Conservation (phyloP, 1,284 basidiomycete species). For the Boletus holoroseus region DNA sequence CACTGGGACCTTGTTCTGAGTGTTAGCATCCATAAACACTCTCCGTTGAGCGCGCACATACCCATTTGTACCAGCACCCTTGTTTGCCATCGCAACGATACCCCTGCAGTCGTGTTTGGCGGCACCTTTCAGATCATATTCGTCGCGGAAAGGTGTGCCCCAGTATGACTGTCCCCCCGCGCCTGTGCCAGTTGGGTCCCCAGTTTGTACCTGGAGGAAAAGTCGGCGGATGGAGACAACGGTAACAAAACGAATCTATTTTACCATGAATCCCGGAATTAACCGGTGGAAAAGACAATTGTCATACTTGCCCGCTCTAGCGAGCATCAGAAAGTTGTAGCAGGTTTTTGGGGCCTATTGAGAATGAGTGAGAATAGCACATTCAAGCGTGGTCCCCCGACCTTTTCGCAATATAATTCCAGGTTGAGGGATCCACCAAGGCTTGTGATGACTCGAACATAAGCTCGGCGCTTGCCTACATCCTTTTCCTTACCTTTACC, state of each 20-base stretch:
- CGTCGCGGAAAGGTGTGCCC: constrained; percentile 94
- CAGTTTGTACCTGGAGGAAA: constrained; percentile 74
- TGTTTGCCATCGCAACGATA: constrained; percentile 86
- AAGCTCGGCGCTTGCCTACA: constrained; percentile 81
- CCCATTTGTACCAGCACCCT: constrained; percentile 81
- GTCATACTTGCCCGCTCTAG: constrained; percentile 86
- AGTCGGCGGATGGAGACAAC: not conserved
- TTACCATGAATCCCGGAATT: constrained; percentile 95
- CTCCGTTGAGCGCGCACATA: constrained; percentile 31
- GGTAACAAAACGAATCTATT: constrained; percentile 15
- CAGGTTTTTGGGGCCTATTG: constrained; percentile 89
- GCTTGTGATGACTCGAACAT: constrained; percentile 87
- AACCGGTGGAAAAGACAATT: constrained; percentile 87
- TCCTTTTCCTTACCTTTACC: constrained; percentile 90
- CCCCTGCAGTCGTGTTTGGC: constrained; percentile 82
- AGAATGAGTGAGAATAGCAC: not conserved
- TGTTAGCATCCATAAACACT: constrained; percentile 2
- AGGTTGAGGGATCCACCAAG: constrained; percentile 84
- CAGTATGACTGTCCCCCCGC: constrained; percentile 91
- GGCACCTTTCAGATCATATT: constrained; percentile 79
- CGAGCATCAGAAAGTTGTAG: constrained; percentile 95
- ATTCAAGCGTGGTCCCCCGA: constrained; percentile 22
- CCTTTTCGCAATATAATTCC: constrained; percentile 89
- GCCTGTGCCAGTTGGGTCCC: constrained; percentile 95
- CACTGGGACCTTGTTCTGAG: constrained; percentile 71